Conservation (phyloP, 805 yeast genomes). For the Candida sithepensis region DNA sequence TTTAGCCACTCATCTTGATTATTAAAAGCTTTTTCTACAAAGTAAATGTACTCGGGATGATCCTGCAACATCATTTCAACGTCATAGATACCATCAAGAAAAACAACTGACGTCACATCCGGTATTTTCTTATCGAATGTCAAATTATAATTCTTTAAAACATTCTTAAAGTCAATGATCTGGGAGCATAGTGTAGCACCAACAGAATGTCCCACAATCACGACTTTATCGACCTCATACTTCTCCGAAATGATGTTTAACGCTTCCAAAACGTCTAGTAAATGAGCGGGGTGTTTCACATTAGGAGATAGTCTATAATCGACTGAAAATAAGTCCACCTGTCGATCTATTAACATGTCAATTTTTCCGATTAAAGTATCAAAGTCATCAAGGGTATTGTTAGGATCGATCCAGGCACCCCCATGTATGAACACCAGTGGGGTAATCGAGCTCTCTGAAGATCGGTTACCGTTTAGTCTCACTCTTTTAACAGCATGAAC, state of each 20-base stretch:
- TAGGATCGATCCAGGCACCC: constrained; percentile 82
- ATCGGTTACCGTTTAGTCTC: neutral
- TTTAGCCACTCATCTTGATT: constrained; percentile 12
- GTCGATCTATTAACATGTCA: constrained; percentile 7
- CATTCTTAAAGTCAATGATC: constrained; percentile 30
- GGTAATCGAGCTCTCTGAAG: neutral
- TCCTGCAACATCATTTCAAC: constrained; percentile 48
- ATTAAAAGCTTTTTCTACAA: constrained; percentile 57
- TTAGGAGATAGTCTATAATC: constrained; percentile 70
- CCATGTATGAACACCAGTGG: constrained; percentile 69
- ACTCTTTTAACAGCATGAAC: neutral
- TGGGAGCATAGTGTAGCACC: constrained; percentile 71
- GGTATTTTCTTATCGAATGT: constrained; percentile 14
- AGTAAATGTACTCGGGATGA: constrained; percentile 54
- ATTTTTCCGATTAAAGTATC: constrained; percentile 28
- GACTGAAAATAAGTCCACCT: constrained; percentile 35
- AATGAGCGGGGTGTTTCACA: constrained; percentile 57
- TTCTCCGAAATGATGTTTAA: constrained; percentile 27
- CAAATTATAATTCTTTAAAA: constrained; percentile 6
- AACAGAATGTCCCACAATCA: constrained; percentile 71
- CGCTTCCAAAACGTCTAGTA: constrained; percentile 50
- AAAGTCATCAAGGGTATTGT: constrained; percentile 57
- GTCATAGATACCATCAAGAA: constrained; percentile 73
- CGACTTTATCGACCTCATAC: constrained; percentile 21
- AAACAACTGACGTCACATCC: constrained; percentile 26